These are phyloP conservation scores for Trifolium fragiferum DNA, from an alignment of 306 rosid genomes.

Conservation along the genomic window DNA sequence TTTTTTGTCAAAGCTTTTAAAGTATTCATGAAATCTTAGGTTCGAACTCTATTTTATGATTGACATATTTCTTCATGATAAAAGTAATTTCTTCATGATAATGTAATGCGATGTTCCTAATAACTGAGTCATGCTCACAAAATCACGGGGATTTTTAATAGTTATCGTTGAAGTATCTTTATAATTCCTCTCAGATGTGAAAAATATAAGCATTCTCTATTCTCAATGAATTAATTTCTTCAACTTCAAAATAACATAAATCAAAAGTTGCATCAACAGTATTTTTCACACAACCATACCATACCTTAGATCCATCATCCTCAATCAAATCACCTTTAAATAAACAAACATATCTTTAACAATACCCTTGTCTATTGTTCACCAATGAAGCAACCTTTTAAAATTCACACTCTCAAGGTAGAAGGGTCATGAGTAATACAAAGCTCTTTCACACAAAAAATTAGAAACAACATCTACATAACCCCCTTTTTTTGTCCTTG, in stretches of 20 bases:
- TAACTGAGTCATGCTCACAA: no score
- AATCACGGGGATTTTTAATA: no score
- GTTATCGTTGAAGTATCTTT: no score
- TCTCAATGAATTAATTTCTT: neutral
- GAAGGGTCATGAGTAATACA: slow-evolving; percentile 29
- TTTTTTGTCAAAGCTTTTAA: no score
- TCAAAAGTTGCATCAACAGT: neutral
- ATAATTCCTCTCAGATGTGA: neutral
- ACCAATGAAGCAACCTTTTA: slow-evolving; percentile 27
- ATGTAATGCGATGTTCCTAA: no score
- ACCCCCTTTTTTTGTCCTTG: neutral
- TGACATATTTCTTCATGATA: no score
- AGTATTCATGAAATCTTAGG: no score
- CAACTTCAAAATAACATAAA: neutral
- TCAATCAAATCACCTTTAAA: slow-evolving; percentile 37
- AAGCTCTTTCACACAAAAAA: slow-evolving; percentile 31
- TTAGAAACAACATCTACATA: slow-evolving; percentile 29
- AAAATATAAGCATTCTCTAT: neutral
- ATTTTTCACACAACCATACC: slow-evolving; percentile 4
- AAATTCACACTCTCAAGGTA: slow-evolving; percentile 26
- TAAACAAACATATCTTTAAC: slow-evolving; percentile 28
- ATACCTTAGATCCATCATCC: slow-evolving; percentile 16
- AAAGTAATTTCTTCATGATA: no score
- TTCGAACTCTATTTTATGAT: no score
- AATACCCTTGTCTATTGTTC: slow-evolving; percentile 31